Percentiles rank a stretch among this genome's conserved stretches.
Evolutionary conservation across 176 grass and related monocot species (phyloP).

Genomic region (Sorghum bicolor): Sorghum_bicolor_NCBIv3 NC_012872.2:20372501-20373000

Average conservation of each 20-base stretch:
- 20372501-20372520: slow-evolving; percentile 96
- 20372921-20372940: neutral
- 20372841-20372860: neutral
- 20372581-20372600: neutral
- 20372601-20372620: neutral
- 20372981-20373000: neutral
- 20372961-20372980: neutral
- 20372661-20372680: neutral
- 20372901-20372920: neutral
- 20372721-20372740: neutral
- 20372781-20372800: neutral
- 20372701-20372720: neutral
- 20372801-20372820: neutral
- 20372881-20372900: neutral
- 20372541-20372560: slow-evolving; percentile 55
- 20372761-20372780: slow-evolving; percentile 2
- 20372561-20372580: slow-evolving; percentile 1
- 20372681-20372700: neutral
- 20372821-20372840: neutral
- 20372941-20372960: neutral
- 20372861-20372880: neutral
- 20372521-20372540: slow-evolving; percentile 97
- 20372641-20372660: neutral
- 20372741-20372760: neutral
- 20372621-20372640: neutral